Base-by-base conservation (phyloP, 495 filamentous ascomycete genomes). In the Sordaria brevicollis region DNA sequence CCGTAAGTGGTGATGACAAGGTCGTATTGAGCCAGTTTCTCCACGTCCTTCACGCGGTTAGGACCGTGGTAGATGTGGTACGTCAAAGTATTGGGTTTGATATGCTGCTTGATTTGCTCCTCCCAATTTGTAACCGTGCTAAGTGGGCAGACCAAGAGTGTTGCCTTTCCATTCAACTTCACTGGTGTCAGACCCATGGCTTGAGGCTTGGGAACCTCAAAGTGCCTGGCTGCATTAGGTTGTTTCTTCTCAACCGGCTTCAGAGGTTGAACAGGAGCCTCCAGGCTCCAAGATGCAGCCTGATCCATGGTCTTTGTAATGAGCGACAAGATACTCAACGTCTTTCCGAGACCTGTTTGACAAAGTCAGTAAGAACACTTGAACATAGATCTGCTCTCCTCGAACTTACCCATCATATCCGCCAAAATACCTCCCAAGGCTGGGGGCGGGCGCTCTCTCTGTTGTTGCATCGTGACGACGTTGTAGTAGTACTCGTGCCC, bases 121-220 rank as follows among this genome's bases (percentile, higher is more conserved):
- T 93, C 89, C 95, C 95, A 99, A 73, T 97, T 98, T 21, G 89
- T 89, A 68, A 97, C 88, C 0, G 93, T 93, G 77, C 90, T 96
- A 17, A 98, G 81, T 4, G 95, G 95, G 34, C 88, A 92, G n/a
- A 99, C 87, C 21, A 99, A 83, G n/a, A 99, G 81, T 0, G 95
- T 97, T 3, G 92, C 87, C 74, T 86, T 91, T 25, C 86, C 89
- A 72, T 96, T 94, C 41, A 84, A 84, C 19, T 86, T 81, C 17
- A 91, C 81, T 1, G 81, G 84, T 11, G 82, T 79, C 33, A 85
- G 72, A 1, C 72, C 79, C 13, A 84, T 70, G 0, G 73, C 68
- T 41, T 79, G 75, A 15, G 75, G 76, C 37, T 62, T 74, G 35
- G 78, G 81, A 7, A 80, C 75, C 21, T 82, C 77, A 35, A 81